These are phyloP conservation scores for Wickerhamomyces sp. DNA, from an alignment of 1,139 yeast genomes.

Conservation along the genomic window DNA sequence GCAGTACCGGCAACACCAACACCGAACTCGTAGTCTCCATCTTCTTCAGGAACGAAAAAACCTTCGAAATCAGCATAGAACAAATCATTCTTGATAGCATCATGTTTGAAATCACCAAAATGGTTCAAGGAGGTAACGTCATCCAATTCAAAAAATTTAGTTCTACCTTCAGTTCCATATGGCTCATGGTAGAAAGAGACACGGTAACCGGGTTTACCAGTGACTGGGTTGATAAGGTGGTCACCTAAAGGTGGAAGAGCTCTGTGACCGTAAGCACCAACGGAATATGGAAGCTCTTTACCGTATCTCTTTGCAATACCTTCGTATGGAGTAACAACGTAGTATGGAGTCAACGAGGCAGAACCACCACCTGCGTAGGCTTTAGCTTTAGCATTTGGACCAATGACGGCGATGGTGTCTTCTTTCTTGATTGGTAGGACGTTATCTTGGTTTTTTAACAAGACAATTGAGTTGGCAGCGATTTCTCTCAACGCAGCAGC, in stretches of 20 bases:
- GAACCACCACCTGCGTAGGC: constrained; percentile 50
- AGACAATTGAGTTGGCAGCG: constrained; percentile 47
- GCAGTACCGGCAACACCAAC: constrained; percentile 49
- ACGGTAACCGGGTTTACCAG: constrained; percentile 38
- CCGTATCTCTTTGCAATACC: constrained; percentile 33
- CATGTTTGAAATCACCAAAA: constrained; percentile 42
- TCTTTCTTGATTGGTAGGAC: no score
- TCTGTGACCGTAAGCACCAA: constrained; percentile 33
- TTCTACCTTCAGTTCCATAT: constrained; percentile 29
- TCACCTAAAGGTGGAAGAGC: constrained; percentile 28
- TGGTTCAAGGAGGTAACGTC: constrained; percentile 34
- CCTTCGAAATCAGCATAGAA: constrained; percentile 45
- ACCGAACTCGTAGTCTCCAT: constrained; percentile 48
- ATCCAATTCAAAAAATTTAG: constrained; percentile 32
- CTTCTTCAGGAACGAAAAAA: constrained; percentile 38
- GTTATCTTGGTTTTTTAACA: constrained; percentile 50
- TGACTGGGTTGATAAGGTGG: constrained; percentile 25
- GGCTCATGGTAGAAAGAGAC: constrained; percentile 38
- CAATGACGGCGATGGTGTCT: no score
- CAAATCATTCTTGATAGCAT: constrained; percentile 24
- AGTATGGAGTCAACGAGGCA: constrained; percentile 41
- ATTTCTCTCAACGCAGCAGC: constrained; percentile 38
- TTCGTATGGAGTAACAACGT: constrained; percentile 41
- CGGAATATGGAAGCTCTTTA: constrained; percentile 27
- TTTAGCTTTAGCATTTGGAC: constrained; percentile 43